Percentiles rank a stretch among this genome's conserved stretches.
phyloP scores from a whole-genome alignment of 306 rosid species.

The Senna tora region DNA sequence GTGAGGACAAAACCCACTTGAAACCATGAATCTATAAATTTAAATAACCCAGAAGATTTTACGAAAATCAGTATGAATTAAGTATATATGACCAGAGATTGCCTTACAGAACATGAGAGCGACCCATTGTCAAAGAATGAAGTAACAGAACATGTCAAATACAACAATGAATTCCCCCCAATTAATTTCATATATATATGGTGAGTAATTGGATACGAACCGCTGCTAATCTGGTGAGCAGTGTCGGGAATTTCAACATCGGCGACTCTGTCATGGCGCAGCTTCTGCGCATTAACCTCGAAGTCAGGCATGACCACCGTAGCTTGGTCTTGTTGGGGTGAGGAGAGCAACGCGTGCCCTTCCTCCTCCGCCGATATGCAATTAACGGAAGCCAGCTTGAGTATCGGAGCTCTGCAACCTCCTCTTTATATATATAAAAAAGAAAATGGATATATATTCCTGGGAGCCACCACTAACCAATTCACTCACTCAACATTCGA shows the following conservation, averaged over 20 bases:
- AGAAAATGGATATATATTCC: background rate
- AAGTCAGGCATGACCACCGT: background rate
- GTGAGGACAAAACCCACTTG: conserved; percentile 90
- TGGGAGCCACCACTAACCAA: background rate
- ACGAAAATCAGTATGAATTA: background rate
- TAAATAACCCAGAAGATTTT: background rate
- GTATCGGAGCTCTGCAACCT: background rate
- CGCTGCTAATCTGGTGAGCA: conserved; percentile 87
- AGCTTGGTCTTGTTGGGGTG: background rate
- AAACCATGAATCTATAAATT: conserved; percentile 66
- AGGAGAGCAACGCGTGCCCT: background rate
- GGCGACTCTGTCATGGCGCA: conserved; percentile 35
- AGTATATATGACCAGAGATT: background rate
- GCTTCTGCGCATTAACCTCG: conserved; percentile 1
- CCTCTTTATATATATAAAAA: background rate
- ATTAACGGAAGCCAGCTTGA: background rate
- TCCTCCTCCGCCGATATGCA: background rate
- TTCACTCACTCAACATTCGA: background rate
- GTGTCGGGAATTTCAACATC: conserved; percentile 62
- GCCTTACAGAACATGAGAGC: too few species aligned
- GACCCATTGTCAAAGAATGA: background rate
- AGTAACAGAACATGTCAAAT: background rate
- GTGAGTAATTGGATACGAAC: conserved; percentile 28
- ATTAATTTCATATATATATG: too few species aligned
- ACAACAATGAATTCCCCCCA: background rate